A percentile compares a stretch with the other conserved stretches of the same genome.
Conservation (phyloP, 169 alveolate species). For the Babesia ovis region DNA sequence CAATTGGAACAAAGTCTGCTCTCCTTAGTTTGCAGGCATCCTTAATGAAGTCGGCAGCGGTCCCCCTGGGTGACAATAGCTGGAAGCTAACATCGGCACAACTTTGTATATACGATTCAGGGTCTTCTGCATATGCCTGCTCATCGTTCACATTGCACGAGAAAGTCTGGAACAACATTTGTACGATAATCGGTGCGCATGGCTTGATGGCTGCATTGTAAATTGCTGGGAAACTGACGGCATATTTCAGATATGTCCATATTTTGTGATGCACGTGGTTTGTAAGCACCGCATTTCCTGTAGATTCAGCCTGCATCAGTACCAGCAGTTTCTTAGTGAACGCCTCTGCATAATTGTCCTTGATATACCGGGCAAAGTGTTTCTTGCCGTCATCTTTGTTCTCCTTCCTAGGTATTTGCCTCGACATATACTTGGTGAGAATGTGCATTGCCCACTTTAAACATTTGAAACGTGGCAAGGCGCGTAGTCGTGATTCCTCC, state of each 20-base stretch:
- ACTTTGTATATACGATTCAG: slow-evolving; percentile 50
- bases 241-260: slow-evolving; percentile 57
- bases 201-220: slow-evolving; percentile 38
- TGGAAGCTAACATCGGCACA: slow-evolving; percentile 57
- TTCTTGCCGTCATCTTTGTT: slow-evolving; percentile 26
- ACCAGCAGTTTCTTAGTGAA: slow-evolving; percentile 20
- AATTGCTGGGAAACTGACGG: slow-evolving; percentile 11
- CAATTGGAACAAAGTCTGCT: slow-evolving; percentile 32
- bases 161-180: slow-evolving; percentile 54
- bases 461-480: slow-evolving; percentile 54
- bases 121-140: slow-evolving; percentile 46
- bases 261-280: slow-evolving; percentile 47
- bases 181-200: slow-evolving; percentile 30
- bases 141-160: slow-evolving; percentile 41
- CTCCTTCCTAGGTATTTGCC: slow-evolving; percentile 25
- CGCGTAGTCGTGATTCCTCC: slow-evolving; percentile 31
- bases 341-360: slow-evolving; percentile 37
- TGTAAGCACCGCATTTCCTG: slow-evolving; percentile 30
- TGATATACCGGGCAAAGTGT: slow-evolving; percentile 18
- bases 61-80: slow-evolving; percentile 46
- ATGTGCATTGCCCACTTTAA: slow-evolving; percentile 63
- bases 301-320: slow-evolving; percentile 24
- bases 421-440: slow-evolving; percentile 51
- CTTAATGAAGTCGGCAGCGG: slow-evolving; percentile 51
- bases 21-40: slow-evolving; percentile 44